These are phyloP conservation scores for Astragalus membranaceus DNA, from an alignment of 306 rosid genomes.

Conservation along the genomic window DNA sequence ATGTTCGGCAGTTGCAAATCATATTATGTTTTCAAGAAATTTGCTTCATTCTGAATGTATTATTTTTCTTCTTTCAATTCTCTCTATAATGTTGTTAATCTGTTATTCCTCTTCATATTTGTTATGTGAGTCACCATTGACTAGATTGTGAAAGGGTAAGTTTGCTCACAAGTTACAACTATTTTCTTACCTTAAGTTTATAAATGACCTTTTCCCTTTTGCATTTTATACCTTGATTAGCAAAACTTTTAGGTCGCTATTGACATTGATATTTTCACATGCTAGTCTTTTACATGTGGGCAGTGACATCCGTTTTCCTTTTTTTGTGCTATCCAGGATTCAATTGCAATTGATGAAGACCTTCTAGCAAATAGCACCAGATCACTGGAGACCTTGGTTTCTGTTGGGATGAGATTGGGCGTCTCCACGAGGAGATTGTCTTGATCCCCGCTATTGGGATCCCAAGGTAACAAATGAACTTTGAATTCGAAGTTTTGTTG, in stretches of 20 bases:
- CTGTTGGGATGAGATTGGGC: slow-evolving; percentile 82
- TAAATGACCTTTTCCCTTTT: not conserved
- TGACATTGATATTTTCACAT: not conserved
- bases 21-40: not conserved
- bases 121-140: not conserved
- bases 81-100: not conserved
- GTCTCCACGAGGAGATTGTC: slow-evolving; percentile 42
- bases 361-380: slow-evolving; percentile 74
- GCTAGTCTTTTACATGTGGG: not conserved
- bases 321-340: slow-evolving; percentile 39
- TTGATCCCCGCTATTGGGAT: not conserved
- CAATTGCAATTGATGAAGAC: slow-evolving; percentile 69
- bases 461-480: too few species aligned
- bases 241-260: not conserved
- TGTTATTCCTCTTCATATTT: not conserved
- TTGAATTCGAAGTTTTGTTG: too few species aligned
- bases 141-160: not conserved
- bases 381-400: slow-evolving; percentile 86
- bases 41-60: not conserved
- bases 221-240: not conserved
- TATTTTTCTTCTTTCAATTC: not conserved
- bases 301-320: not conserved
- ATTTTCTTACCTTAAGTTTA: not conserved
- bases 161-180: not conserved
- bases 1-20: not conserved